phyloP scores from a whole-genome alignment of 2,329 filamentous ascomycete species.

The Stagonosporopsis chrysanthemi region DNA sequence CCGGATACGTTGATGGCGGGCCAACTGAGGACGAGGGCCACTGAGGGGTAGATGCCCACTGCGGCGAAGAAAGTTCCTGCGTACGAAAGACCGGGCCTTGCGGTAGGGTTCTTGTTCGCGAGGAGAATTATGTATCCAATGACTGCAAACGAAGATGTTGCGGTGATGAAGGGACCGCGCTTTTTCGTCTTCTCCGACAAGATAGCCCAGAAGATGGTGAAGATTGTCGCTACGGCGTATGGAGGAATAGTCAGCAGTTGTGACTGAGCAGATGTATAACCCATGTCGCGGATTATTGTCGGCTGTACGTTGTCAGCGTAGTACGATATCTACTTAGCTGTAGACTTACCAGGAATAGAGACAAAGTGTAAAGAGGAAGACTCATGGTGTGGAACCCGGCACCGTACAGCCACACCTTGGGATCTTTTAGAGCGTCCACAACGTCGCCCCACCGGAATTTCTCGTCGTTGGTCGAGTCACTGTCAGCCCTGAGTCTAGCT shows the following conservation, averaged over 20 bases:
- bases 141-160: constrained; percentile 41
- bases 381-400: constrained; percentile 76
- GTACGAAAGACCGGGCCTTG: constrained; percentile 49
- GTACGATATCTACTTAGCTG: background rate
- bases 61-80: constrained; percentile 49
- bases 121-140: constrained; percentile 52
- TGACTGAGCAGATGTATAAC: constrained; percentile 51
- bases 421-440: constrained; percentile 62
- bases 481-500: constrained; percentile 70
- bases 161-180: constrained; percentile 48
- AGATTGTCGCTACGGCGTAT: constrained; percentile 50
- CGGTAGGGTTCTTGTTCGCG: constrained; percentile 40
- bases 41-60: constrained; percentile 50
- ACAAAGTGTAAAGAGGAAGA: constrained; percentile 55
- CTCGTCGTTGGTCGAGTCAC: constrained; percentile 73
- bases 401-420: constrained; percentile 65
- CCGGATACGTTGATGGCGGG: constrained; percentile 62
- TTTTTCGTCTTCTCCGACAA: constrained; percentile 41
- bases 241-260: constrained; percentile 58
- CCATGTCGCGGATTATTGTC: constrained; percentile 58
- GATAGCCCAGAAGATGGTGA: constrained; percentile 47
- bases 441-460: constrained; percentile 74
- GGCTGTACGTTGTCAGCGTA: constrained; percentile 52
- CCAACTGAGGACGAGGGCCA: constrained; percentile 56
- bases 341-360: constrained; percentile 48